Percentiles rank a stretch among this genome's conserved stretches.
These are phyloP conservation scores for Leucocoprinus leucothites DNA, from an alignment of 768 basidiomycete species.

Conservation along the genomic window DNA sequence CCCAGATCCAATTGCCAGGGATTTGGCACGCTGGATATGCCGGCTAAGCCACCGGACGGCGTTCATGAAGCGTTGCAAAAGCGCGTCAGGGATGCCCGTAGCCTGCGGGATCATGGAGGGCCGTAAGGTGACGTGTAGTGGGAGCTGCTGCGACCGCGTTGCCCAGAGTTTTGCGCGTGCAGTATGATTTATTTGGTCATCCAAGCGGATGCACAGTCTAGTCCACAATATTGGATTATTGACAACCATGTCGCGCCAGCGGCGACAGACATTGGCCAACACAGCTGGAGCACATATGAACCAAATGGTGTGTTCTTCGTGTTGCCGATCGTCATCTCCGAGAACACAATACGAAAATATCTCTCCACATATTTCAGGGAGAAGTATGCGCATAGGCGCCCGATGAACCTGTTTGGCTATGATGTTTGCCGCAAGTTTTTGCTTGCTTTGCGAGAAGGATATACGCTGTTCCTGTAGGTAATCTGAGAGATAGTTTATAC, in stretches of 20 bases:
- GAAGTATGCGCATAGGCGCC: conserved; percentile 17
- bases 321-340: not conserved
- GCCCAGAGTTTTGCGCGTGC: conserved; percentile 16
- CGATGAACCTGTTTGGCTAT: conserved; percentile 14
- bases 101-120: not conserved
- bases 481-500: not conserved
- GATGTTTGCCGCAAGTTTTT: conserved; percentile 16
- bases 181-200: not conserved
- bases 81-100: conserved; percentile 8
- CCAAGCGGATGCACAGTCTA: conserved; percentile 15
- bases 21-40: conserved; percentile 16
- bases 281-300: conserved; percentile 11
- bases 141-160: conserved; percentile 16
- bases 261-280: conserved; percentile 19
- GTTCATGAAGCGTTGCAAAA: conserved; percentile 6
- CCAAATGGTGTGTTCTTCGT: not conserved
- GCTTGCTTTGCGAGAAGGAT: not conserved
- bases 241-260: conserved; percentile 19
- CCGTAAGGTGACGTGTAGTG: conserved; percentile 17
- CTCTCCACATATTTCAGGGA: conserved; percentile 19
- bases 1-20: conserved; percentile 15
- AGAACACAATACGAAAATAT: conserved; percentile 19
- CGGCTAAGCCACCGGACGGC: conserved; percentile 12
- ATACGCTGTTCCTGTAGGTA: conserved; percentile 4
- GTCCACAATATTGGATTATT: conserved; percentile 19